Conservation (phyloP, 139 green algal genomes). For the Pseudopediastrum boryanum region DNA sequence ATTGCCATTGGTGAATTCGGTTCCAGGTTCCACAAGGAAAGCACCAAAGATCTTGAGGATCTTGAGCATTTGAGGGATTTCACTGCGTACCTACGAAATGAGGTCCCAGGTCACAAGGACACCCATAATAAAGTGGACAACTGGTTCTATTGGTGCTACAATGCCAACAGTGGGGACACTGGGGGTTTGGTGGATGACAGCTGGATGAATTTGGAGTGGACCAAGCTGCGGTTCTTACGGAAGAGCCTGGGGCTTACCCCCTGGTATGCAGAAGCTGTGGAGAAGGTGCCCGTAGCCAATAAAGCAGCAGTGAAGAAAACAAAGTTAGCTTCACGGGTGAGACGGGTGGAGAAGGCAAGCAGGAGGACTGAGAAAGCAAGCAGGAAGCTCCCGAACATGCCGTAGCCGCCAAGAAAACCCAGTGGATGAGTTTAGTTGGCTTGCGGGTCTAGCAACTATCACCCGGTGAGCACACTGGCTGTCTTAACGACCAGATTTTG, state of each 20-base stretch:
- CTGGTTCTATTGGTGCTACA: conserved; percentile 31
- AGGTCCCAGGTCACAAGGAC: conserved; percentile 30
- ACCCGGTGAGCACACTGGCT: no score
- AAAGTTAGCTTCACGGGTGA: no score
- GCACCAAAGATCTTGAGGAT: conserved; percentile 13
- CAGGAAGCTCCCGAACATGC: no score
- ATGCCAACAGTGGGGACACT: conserved; percentile 33
- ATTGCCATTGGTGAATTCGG: conserved; percentile 30
- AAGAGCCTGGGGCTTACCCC: conserved; percentile 24
- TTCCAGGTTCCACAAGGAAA: conserved; percentile 14
- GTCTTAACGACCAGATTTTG: no score
- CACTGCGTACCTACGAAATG: conserved; percentile 6
- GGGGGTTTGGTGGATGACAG: conserved; percentile 34
- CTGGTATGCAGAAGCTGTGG: no score
- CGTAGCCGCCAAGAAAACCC: no score
- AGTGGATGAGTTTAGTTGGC: no score
- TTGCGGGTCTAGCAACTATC: no score
- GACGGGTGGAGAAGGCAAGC: no score
- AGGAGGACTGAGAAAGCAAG: no score
- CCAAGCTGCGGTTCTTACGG: conserved; percentile 20
- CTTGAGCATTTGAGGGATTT: conserved; percentile 27
- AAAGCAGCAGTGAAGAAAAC: no score
- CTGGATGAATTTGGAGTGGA: conserved; percentile 20
- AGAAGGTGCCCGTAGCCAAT: no score
- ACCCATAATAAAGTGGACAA: conserved; percentile 12